These are phyloP conservation scores for Artemisia annua DNA, from an alignment of 129 eudicot genomes.

Conservation along the genomic window DNA sequence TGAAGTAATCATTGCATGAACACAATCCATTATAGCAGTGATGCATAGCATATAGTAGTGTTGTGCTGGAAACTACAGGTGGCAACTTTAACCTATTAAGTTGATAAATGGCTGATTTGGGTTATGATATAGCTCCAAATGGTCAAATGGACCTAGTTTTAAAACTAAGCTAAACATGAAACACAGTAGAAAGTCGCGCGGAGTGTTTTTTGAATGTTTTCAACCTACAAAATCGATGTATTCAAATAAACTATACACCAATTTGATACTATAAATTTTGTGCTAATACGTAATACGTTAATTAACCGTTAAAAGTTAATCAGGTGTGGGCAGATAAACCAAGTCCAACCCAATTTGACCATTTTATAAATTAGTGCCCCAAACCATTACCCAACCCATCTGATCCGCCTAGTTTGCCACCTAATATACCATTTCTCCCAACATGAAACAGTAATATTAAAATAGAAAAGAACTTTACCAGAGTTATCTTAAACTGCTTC, in stretches of 20 bases:
- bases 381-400: not conserved
- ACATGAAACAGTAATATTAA: constrained; percentile 1
- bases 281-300: no score
- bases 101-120: not conserved
- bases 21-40: not conserved
- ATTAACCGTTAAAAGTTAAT: not conserved
- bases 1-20: no score
- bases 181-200: no score
- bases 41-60: not conserved
- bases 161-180: not conserved
- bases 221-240: no score
- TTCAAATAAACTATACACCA: no score
- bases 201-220: no score
- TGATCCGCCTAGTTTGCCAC: not conserved
- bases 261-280: no score
- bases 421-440: not conserved
- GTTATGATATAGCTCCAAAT: not conserved
- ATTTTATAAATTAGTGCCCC: not conserved
- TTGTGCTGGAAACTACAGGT: not conserved
- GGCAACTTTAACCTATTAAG: not conserved
- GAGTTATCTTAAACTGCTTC: constrained; percentile 59
- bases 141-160: not conserved
- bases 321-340: not conserved
- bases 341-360: not conserved
- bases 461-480: constrained; percentile 46